Conservation (phyloP, 305 asterid species). For the Salvia sclarea region DNA sequence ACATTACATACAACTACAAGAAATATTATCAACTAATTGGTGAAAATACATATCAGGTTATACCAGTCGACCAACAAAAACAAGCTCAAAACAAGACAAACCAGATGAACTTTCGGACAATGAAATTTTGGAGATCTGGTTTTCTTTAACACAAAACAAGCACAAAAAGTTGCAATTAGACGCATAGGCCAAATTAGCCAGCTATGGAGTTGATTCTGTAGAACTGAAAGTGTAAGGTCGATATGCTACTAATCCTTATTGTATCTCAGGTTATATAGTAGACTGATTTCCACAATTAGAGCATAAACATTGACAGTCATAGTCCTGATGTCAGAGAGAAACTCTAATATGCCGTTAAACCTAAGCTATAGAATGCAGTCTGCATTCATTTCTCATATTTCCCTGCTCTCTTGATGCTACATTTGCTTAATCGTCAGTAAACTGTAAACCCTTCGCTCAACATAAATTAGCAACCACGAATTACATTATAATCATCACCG, state of each 20-base stretch:
- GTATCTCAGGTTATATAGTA: not conserved
- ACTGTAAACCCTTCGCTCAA: not conserved
- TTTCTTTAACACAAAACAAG: not conserved
- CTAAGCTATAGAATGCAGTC: not conserved
- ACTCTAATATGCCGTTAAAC: not conserved
- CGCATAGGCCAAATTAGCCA: not conserved
- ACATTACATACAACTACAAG: not conserved
- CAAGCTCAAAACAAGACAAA: slow-evolving; percentile 2
- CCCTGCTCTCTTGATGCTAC: not conserved
- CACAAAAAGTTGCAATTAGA: not conserved
- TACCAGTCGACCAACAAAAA: not conserved
- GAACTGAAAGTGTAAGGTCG: not conserved
- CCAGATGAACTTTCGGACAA: not conserved
- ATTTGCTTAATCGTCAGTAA: not conserved
- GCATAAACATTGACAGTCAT: not conserved
- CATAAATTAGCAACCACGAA: not conserved
- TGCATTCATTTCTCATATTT: not conserved
- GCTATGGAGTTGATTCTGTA: not conserved
- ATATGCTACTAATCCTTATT: not conserved
- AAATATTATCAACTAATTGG: not conserved
- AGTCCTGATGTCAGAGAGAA: not conserved
- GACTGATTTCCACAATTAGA: not conserved
- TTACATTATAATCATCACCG: not conserved
- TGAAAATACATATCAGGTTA: slow-evolving; percentile 1
- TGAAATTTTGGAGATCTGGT: not conserved